phyloP scores from a whole-genome alignment of 768 basidiomycete species.

The Cantharellus cinnabarinus region DNA sequence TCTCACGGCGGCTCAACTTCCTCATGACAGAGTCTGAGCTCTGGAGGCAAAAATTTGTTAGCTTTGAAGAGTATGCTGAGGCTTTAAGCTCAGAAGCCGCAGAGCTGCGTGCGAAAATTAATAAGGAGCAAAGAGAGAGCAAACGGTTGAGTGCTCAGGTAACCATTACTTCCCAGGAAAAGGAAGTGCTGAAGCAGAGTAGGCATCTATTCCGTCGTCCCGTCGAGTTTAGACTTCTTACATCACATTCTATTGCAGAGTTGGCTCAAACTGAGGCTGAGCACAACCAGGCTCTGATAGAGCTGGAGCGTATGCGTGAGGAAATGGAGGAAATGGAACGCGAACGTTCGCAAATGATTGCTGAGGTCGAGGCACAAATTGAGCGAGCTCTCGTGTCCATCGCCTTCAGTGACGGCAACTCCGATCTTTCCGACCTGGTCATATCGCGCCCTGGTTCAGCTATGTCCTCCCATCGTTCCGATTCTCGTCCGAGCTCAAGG shows the following conservation, averaged over 20 bases:
- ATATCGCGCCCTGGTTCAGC: slow-evolving; percentile 14
- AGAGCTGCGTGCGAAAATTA: slow-evolving; percentile 70
- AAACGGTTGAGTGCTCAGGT: slow-evolving; percentile 65
- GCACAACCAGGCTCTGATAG: slow-evolving; percentile 58
- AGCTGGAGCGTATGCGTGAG: slow-evolving; percentile 65
- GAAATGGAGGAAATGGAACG: slow-evolving; percentile 76
- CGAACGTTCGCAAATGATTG: slow-evolving; percentile 75
- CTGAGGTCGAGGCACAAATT: slow-evolving; percentile 84
- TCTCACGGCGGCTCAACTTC: slow-evolving; percentile 72
- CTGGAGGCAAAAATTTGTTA: slow-evolving; percentile 86
- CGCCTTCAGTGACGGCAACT: slow-evolving; percentile 44
- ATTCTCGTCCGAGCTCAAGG: slow-evolving; percentile 17
- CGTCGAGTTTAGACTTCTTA: not conserved
- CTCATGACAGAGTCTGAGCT: slow-evolving; percentile 78
- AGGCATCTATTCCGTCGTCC: not conserved
- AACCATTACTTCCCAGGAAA: slow-evolving; percentile 57
- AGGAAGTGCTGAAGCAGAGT: slow-evolving; percentile 51
- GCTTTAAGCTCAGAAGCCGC: slow-evolving; percentile 70
- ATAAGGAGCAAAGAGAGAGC: slow-evolving; percentile 77
- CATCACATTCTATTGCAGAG: slow-evolving; percentile 26
- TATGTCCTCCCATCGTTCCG: slow-evolving; percentile 22
- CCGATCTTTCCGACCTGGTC: slow-evolving; percentile 25
- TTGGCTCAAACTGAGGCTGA: slow-evolving; percentile 64
- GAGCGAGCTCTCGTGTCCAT: slow-evolving; percentile 70
- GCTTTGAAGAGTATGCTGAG: slow-evolving; percentile 87